Evolutionary conservation across 2,329 filamentous ascomycete species (phyloP).

Genomic region (Leptosphaerulina australis): DNA sequence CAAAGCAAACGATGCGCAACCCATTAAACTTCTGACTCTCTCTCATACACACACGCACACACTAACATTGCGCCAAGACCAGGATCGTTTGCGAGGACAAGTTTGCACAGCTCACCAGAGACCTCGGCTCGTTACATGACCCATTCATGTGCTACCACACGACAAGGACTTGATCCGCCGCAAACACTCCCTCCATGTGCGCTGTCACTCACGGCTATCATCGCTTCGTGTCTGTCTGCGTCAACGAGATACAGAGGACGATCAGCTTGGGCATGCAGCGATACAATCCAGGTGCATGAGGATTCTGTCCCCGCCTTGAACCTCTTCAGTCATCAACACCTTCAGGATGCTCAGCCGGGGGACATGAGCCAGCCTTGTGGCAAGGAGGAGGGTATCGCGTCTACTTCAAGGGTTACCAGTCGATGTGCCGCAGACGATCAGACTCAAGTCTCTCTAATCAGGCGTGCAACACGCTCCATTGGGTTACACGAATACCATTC

Average conservation of each 20-base stretch:
- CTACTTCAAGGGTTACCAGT: too few relatives aligned
- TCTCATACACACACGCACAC: too few relatives aligned
- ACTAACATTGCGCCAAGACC: not conserved
- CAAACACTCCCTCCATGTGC: slow-evolving; percentile 4
- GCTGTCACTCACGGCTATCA: slow-evolving; percentile 8
- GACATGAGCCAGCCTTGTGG: too few relatives aligned
- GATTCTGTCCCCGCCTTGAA: too few relatives aligned
- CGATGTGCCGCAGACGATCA: not conserved
- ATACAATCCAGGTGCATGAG: not conserved
- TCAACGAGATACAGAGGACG: not conserved
- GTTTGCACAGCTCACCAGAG: not conserved
- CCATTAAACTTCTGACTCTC: not conserved
- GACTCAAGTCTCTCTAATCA: not conserved
- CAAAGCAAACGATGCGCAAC: not conserved
- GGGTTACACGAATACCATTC: not conserved
- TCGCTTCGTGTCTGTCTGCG: slow-evolving; percentile 2
- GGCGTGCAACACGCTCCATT: not conserved
- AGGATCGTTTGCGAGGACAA: not conserved
- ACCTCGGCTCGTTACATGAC: slow-evolving; percentile 7
- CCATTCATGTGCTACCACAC: not conserved
- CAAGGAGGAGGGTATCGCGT: too few relatives aligned
- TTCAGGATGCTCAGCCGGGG: not conserved
- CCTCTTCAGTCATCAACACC: not conserved
- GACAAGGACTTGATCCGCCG: not conserved
- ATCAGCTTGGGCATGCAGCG: not conserved